Percentiles rank a stretch among this genome's conserved stretches.
These are phyloP conservation scores for Quercus phellos DNA, from an alignment of 331 rosid genomes.

Conservation along the genomic window DNA sequence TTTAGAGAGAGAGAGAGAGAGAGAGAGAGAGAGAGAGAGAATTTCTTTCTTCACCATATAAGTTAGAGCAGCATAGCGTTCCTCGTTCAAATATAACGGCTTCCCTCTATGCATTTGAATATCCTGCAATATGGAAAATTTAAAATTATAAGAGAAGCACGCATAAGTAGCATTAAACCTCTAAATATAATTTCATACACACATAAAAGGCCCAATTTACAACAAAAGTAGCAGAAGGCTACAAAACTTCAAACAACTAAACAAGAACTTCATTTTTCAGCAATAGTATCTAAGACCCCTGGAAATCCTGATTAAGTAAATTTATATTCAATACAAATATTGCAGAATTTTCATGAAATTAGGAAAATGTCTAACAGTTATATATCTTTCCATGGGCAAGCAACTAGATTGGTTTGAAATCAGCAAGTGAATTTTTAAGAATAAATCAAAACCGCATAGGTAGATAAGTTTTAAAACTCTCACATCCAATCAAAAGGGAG, in stretches of 20 bases:
- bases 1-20: not conserved
- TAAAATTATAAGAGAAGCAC: not conserved
- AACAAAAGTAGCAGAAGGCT: not conserved
- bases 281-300: not conserved
- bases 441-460: not conserved
- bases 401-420: not conserved
- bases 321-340: not conserved
- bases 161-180: not conserved
- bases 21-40: not conserved
- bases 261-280: not conserved
- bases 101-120: constrained; percentile 80
- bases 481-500: not conserved
- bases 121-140: constrained; percentile 47
- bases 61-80: constrained; percentile 85
- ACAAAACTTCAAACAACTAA: not conserved
- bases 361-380: not conserved
- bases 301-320: not conserved
- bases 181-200: not conserved
- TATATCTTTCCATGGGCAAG: not conserved
- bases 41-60: constrained; percentile 55
- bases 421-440: not conserved
- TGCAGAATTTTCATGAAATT: not conserved
- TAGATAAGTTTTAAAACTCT: not conserved
- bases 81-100: constrained; percentile 80
- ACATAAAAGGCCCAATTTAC: not conserved